Base-by-base conservation (phyloP, 2,329 filamentous ascomycete species). In the Microcyclosporella mali region DNA sequence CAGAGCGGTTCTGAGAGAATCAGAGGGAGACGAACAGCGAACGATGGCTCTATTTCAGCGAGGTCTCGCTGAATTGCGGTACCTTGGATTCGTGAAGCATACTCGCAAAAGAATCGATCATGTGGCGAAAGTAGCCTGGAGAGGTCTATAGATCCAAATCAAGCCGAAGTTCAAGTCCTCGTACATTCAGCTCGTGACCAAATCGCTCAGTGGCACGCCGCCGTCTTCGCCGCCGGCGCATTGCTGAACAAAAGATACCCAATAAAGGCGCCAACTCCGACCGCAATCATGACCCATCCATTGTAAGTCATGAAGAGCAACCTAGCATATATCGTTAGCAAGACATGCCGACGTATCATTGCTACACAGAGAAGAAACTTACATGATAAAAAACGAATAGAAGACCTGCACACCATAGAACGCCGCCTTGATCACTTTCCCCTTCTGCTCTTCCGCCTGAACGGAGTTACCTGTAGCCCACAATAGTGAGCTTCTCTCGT, bases 251-350 rank as follows among this genome's bases (percentile, higher is more conserved):
- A 57, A 47, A 95, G 63, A 62, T 94, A 95, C 33, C 92, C 92
- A 33, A 94, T 66, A 53, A 94, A 94, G 0, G 90, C 89, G 12
- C 92, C 92, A 8, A 94, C 71, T 1, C 85, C 85, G 12, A 97
- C 89, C 2, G 90, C 79, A 53, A 94, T 68, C 92, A 98, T 98
- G 55, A 98, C 82, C 82, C 86, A 94, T 43, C 92, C 92, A 60
- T 98, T 98, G 70, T 98, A 98, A n/a, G 92, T 98, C 92, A 98
- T 98, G 69, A 98, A 98, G 16, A 98, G 70, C 48, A 98, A 74
- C 92, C 90, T 97, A 9, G 21, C 9, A 25, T 25, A 9, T 4
- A 25, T 9, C 9, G 21, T 25, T 9, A 25, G 9, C 21, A 9
- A 25, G 6, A 25, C 21, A 25, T 6, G 21, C 9, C 46, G 1